Conservation (phyloP, 75 land plant species). For the Picea sitchensis region DNA sequence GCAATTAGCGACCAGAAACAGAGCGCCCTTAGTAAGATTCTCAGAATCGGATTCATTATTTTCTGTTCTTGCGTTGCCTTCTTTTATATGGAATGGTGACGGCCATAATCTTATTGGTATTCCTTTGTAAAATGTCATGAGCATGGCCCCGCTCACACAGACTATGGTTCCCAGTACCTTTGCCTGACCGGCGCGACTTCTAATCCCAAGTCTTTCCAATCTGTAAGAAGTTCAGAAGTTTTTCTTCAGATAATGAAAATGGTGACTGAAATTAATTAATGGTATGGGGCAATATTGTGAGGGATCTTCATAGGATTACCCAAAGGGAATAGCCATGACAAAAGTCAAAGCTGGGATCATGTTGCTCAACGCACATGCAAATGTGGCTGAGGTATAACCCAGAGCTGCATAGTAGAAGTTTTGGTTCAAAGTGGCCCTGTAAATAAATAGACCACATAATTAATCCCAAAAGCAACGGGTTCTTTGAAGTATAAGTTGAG, state of each 20-base stretch:
- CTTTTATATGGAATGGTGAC: not conserved
- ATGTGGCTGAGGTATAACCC: constrained; percentile 57
- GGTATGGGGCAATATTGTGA: too few relatives aligned
- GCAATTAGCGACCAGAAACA: constrained; percentile 40
- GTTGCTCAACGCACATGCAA: constrained; percentile 67
- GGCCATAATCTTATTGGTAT: constrained; percentile 22
- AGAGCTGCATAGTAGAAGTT: constrained; percentile 46
- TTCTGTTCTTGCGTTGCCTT: not conserved
- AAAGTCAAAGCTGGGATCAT: constrained; percentile 65
- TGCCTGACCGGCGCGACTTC: constrained; percentile 41
- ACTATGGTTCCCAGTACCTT: constrained; percentile 50
- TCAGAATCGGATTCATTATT: not conserved
- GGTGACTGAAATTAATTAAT: too few relatives aligned
- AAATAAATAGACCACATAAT: not conserved
- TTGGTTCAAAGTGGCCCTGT: constrained; percentile 41
- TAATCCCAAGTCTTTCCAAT: constrained; percentile 43
- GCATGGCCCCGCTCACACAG: constrained; percentile 45
- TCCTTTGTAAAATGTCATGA: constrained; percentile 58
- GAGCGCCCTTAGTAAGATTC: constrained; percentile 26
- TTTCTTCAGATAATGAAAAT: too few relatives aligned
- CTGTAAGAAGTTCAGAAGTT: constrained; percentile 13
- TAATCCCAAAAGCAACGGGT: too few relatives aligned
- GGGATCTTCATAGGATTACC: constrained; percentile 23
- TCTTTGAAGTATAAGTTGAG: not conserved
- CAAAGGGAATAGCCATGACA: constrained; percentile 47